Evolutionary conservation across 768 basidiomycete species (phyloP).

Genomic region (Rhizopogon sp.): DNA sequence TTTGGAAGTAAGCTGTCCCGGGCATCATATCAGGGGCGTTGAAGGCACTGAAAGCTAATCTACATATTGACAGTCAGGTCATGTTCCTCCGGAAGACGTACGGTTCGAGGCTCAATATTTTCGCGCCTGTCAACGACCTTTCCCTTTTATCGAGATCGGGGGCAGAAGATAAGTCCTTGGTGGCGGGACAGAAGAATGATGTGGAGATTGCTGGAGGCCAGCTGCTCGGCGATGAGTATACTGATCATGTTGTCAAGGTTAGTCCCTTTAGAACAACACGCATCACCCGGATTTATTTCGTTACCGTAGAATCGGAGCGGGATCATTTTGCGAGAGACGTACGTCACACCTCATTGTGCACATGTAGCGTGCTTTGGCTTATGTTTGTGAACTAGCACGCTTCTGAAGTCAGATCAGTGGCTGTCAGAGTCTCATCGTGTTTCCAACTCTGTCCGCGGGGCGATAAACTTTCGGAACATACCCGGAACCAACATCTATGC

Average conservation of each 20-base stretch:
- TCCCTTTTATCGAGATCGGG: constrained; percentile 73
- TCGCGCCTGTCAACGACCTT: constrained; percentile 86
- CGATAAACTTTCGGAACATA: constrained; percentile 89
- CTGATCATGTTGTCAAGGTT: constrained; percentile 88
- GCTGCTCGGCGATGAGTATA: constrained; percentile 92
- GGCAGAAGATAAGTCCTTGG: constrained; percentile 47
- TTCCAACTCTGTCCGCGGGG: constrained; percentile 76
- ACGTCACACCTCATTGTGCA: constrained; percentile 17
- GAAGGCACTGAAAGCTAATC: not conserved
- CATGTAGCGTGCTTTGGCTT: not conserved
- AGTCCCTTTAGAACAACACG: constrained; percentile 6
- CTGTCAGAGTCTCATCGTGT: constrained; percentile 63
- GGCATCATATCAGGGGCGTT: not conserved
- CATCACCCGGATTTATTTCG: not conserved
- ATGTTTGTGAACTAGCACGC: constrained; percentile 43
- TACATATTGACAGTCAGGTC: constrained; percentile 58
- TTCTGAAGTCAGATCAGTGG: constrained; percentile 95
- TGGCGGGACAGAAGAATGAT: constrained; percentile 70
- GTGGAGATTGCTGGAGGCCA: constrained; percentile 75
- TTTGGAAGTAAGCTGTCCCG: constrained; percentile 74
- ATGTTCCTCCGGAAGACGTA: constrained; percentile 77
- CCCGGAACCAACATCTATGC: constrained; percentile 81
- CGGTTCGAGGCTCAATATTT: constrained; percentile 82
- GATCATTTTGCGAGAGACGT: constrained; percentile 90
- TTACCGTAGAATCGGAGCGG: constrained; percentile 79